A percentile compares a stretch with the other conserved stretches of the same genome.
Evolutionary conservation across 2,329 filamentous ascomycete genomes (phyloP).

Genomic region (Aspergillus intermedius): DNA sequence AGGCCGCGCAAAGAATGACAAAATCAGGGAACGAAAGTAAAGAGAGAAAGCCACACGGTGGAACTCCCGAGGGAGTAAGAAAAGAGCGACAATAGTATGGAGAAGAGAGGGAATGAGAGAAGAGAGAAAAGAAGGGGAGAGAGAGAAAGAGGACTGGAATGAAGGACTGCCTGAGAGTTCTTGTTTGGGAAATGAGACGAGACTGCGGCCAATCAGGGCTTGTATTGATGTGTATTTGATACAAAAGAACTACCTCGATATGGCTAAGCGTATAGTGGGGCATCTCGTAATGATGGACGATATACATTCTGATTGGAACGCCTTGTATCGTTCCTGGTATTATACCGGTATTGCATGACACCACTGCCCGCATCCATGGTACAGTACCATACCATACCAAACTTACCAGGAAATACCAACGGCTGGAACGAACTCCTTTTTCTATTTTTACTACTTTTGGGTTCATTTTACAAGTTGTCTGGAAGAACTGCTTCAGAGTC

Average conservation of each 20-base stretch:
- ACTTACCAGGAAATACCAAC: not conserved
- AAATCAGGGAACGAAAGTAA: constrained; percentile 6
- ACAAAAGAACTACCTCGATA: constrained; percentile 3
- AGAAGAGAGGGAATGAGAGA: constrained; percentile 3
- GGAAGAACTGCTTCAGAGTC: no score
- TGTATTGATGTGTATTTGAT: constrained; percentile 1
- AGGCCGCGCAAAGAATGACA: constrained; percentile 16
- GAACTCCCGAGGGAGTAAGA: constrained; percentile 8
- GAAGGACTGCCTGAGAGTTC: not conserved
- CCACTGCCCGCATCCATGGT: not conserved
- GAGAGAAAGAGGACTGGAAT: constrained; percentile 3
- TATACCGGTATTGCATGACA: constrained; percentile 8
- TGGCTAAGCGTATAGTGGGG: not conserved
- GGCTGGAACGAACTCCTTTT: not conserved
- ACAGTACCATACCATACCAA: not conserved
- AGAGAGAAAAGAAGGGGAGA: constrained; percentile 5
- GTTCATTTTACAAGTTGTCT: not conserved
- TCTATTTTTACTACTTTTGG: not conserved
- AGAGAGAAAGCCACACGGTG: constrained; percentile 5
- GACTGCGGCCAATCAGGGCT: constrained; percentile 9
- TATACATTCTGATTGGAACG: constrained; percentile 5
- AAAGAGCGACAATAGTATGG: constrained; percentile 7
- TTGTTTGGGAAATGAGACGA: constrained; percentile 7
- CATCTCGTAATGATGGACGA: not conserved
- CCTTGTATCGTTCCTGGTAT: constrained; percentile 19